Conservation (phyloP, 2,329 filamentous ascomycete species). For the Hypoxylon sp. region DNA sequence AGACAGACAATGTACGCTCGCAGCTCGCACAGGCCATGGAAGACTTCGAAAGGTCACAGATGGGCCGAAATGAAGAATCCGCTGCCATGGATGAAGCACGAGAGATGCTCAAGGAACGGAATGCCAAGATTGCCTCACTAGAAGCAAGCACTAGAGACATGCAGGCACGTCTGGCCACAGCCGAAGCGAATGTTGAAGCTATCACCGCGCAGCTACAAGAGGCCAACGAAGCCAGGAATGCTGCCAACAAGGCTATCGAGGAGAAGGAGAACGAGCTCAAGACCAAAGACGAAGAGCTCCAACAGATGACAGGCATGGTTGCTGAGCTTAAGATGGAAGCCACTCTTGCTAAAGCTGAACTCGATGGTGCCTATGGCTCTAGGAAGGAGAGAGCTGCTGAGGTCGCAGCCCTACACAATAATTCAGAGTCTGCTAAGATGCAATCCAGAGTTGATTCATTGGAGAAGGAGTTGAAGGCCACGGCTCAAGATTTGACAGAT, state of each 20-base stretch:
- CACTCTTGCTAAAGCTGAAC: slow-evolving; percentile 72
- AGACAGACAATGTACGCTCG: slow-evolving; percentile 60
- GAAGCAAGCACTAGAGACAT: slow-evolving; percentile 61
- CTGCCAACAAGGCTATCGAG: slow-evolving; percentile 50
- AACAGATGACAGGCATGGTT: slow-evolving; percentile 64
- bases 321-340: slow-evolving; percentile 74
- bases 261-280: slow-evolving; percentile 61
- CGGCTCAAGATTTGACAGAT: slow-evolving; percentile 53
- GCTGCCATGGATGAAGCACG: slow-evolving; percentile 56
- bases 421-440: slow-evolving; percentile 55
- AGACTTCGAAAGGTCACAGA: slow-evolving; percentile 62
- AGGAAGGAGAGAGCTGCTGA: slow-evolving; percentile 72
- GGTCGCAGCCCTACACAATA: slow-evolving; percentile 68
- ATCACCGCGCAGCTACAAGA: slow-evolving; percentile 58
- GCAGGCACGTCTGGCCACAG: slow-evolving; percentile 56
- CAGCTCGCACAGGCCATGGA: slow-evolving; percentile 65
- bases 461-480: slow-evolving; percentile 78
- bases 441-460: slow-evolving; percentile 64
- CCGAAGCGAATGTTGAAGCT: slow-evolving; percentile 58
- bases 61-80: slow-evolving; percentile 54
- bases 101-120: slow-evolving; percentile 61
- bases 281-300: slow-evolving; percentile 56
- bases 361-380: slow-evolving; percentile 73
- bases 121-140: slow-evolving; percentile 61
- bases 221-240: slow-evolving; percentile 52